phyloP scores from a whole-genome alignment of 805 yeast species.

The Ogataea nitratoaversa region DNA sequence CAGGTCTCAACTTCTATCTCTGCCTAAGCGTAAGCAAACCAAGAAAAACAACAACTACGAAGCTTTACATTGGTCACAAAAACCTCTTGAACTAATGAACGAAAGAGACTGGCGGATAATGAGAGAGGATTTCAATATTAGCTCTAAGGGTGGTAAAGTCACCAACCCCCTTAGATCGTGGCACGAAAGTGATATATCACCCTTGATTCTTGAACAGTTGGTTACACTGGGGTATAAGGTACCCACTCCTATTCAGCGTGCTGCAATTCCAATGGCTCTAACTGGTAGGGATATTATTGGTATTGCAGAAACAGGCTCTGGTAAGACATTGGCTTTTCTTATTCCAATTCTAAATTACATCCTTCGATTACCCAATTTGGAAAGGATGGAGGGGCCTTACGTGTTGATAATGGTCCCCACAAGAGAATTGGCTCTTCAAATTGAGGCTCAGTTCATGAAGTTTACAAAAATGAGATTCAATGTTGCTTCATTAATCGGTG shows the following conservation, averaged over 20 bases:
- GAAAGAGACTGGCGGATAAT: slow-evolving; percentile 87
- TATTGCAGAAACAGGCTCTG: slow-evolving; percentile 95
- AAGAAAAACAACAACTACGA: slow-evolving; percentile 1
- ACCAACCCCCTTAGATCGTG: slow-evolving; percentile 68
- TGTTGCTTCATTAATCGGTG: slow-evolving; percentile 77
- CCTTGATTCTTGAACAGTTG: slow-evolving; percentile 35
- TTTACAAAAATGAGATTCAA: slow-evolving; percentile 34
- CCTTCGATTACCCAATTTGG: slow-evolving; percentile 41
- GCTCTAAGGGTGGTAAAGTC: slow-evolving; percentile 45
- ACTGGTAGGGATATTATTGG: slow-evolving; percentile 68
- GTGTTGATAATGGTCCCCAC: slow-evolving; percentile 86
- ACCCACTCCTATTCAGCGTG: slow-evolving; percentile 92
- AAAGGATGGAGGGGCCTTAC: slow-evolving; percentile 62
- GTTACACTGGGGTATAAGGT: slow-evolving; percentile 41
- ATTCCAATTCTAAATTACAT: slow-evolving; percentile 66
- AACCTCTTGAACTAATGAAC: slow-evolving; percentile 61
- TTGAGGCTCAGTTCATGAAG: slow-evolving; percentile 54
- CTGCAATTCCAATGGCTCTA: slow-evolving; percentile 72
- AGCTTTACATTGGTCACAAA: slow-evolving; percentile 63
- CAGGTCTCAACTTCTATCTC: slow-evolving; percentile 2
- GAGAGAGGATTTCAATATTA: slow-evolving; percentile 70
- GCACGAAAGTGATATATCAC: slow-evolving; percentile 58
- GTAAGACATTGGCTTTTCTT: slow-evolving; percentile 82
- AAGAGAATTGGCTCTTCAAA: slow-evolving; percentile 89
- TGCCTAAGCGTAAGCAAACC: slow-evolving; percentile 5